phyloP scores from a whole-genome alignment of 257 asterid species.

The Agastache rugosa region DNA sequence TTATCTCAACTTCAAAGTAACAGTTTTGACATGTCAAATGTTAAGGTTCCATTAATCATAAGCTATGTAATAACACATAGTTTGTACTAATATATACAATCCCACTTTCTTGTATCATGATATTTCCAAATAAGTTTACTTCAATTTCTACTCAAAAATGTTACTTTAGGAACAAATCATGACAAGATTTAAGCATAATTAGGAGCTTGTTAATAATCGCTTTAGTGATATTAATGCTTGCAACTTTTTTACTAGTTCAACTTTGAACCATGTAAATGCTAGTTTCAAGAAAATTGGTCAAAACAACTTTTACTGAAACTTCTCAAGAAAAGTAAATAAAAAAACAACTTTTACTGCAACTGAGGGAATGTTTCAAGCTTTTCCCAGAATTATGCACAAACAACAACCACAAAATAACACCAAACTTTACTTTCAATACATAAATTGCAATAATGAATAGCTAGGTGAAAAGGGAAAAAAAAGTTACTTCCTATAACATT shows the following conservation, averaged over 20 bases:
- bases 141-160: not conserved
- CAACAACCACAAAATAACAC: slow-evolving; percentile 34
- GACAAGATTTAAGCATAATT: not conserved
- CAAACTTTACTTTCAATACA: slow-evolving; percentile 14
- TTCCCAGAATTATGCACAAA: slow-evolving; percentile 26
- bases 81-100: not conserved
- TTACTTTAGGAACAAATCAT: not conserved
- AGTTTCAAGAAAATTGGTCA: slow-evolving; percentile 34
- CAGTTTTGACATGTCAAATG: no score
- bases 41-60: not conserved
- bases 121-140: not conserved
- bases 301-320: slow-evolving; percentile 20
- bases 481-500: no score
- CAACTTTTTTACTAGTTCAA: not conserved
- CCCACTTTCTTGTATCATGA: not conserved
- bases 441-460: not conserved
- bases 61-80: not conserved
- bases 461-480: slow-evolving; percentile 1
- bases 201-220: not conserved
- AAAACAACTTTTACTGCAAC: slow-evolving; percentile 2
- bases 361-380: slow-evolving; percentile 25
- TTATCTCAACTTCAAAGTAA: no score
- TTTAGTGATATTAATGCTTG: not conserved
- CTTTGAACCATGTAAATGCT: not conserved
- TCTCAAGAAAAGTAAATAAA: not conserved